Evolutionary conservation across 2,329 filamentous ascomycete genomes (phyloP).

Genomic region (Diaporthe longicolla): DNA sequence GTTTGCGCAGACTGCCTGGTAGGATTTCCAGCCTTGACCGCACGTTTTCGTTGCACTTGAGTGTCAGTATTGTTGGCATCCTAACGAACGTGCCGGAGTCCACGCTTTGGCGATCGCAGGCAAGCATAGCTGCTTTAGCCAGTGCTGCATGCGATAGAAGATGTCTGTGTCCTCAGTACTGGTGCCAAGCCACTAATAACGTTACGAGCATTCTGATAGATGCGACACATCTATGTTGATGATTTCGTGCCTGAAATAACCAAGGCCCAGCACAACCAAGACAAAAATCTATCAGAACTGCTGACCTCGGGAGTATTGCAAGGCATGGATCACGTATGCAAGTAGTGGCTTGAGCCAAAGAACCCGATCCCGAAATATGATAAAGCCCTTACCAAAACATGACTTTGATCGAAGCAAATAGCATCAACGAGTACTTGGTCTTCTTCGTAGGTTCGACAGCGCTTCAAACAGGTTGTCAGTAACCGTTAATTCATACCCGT

Average conservation of each 20-base stretch:
- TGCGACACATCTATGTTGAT: background rate
- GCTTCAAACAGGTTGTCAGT: background rate
- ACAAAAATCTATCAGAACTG: too few species aligned
- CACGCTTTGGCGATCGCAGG: background rate
- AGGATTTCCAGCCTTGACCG: background rate
- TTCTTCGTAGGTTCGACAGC: background rate
- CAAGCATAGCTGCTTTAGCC: background rate
- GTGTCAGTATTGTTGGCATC: background rate
- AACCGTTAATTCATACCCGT: background rate
- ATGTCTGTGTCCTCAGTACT: background rate
- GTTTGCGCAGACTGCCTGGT: background rate
- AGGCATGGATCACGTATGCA: too few species aligned
- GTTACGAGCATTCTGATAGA: background rate
- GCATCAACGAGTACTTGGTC: background rate
- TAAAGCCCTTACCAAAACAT: background rate
- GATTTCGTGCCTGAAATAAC: background rate
- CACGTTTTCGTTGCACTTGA: background rate
- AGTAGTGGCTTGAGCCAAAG: background rate
- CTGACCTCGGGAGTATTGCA: too few species aligned
- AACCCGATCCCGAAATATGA: too few species aligned
- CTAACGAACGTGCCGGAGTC: background rate
- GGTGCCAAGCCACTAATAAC: background rate
- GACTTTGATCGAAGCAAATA: background rate
- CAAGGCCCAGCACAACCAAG: background rate
- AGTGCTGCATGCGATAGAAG: background rate